Conservation (phyloP, 768 basidiomycete genomes). For the Auricularia sp. region DNA sequence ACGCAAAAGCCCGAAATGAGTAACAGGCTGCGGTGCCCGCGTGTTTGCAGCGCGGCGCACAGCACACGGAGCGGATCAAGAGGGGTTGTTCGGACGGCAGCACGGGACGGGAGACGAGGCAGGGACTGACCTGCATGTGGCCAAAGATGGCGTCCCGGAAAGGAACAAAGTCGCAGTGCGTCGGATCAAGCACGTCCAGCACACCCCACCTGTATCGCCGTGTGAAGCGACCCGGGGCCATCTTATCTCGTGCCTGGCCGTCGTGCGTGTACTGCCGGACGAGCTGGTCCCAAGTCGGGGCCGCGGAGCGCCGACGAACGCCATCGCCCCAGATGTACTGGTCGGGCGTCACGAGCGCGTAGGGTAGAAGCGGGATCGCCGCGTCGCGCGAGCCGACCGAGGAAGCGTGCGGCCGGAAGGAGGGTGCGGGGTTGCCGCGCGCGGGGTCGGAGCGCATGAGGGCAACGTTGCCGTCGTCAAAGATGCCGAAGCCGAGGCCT, state of each 20-base stretch:
- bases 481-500: constrained; percentile 84
- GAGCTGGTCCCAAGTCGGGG: constrained; percentile 57
- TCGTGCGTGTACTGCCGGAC: constrained; percentile 60
- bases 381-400: not conserved
- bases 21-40: not conserved
- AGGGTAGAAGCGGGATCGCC: constrained; percentile 39
- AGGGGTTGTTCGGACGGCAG: not conserved
- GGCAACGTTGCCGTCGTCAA: constrained; percentile 36
- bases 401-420: constrained; percentile 32
- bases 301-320: constrained; percentile 22
- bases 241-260: constrained; percentile 22
- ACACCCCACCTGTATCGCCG: constrained; percentile 78
- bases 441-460: not conserved
- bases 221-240: constrained; percentile 52
- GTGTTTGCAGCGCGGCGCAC: not conserved
- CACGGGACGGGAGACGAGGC: constrained; percentile 4
- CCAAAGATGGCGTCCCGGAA: constrained; percentile 76
- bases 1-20: not conserved
- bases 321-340: constrained; percentile 79
- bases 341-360: constrained; percentile 77
- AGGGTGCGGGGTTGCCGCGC: constrained; percentile 33
- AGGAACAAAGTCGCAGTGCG: constrained; percentile 70
- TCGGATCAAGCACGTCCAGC: constrained; percentile 68
- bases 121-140: constrained; percentile 68
- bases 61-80: not conserved